These are phyloP conservation scores for Pseudevernia furfuracea DNA, from an alignment of 495 filamentous ascomycete genomes.

Conservation along the genomic window DNA sequence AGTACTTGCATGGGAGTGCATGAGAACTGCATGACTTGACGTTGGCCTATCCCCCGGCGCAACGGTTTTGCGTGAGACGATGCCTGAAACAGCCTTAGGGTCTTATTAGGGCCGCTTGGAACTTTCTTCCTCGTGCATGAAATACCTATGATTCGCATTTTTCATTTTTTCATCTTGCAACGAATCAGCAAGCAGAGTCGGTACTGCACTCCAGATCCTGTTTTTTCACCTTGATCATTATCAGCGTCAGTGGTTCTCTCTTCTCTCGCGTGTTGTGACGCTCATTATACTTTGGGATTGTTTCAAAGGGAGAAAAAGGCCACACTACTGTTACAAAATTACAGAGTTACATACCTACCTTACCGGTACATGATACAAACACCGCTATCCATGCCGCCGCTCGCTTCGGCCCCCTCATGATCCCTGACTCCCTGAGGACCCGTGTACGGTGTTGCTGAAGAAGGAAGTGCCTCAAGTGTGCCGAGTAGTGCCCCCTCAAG, in stretches of 20 bases:
- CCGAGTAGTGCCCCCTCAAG: background rate
- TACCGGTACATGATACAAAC: too few species aligned
- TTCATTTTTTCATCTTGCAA: background rate
- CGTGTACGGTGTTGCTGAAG: too few species aligned
- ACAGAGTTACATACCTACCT: background rate
- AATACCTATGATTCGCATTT: too few species aligned
- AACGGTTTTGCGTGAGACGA: background rate
- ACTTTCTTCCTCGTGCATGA: background rate
- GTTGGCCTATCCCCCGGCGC: background rate
- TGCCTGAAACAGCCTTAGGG: constrained; percentile 1
- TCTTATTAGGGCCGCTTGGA: background rate
- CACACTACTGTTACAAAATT: background rate
- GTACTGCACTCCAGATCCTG: too few species aligned
- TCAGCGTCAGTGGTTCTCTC: too few species aligned
- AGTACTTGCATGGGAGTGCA: background rate
- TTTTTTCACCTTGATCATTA: too few species aligned
- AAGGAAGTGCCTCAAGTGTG: background rate
- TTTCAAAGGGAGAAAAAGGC: background rate
- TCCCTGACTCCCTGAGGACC: background rate
- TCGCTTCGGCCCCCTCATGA: background rate
- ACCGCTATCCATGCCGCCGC: constrained; percentile 2
- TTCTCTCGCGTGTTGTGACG: too few species aligned
- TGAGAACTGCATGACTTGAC: background rate
- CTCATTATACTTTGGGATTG: background rate
- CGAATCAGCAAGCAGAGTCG: too few species aligned